Conservation (phyloP, 352 stramenopile genomes). For the Thalassiosira hispida region DNA sequence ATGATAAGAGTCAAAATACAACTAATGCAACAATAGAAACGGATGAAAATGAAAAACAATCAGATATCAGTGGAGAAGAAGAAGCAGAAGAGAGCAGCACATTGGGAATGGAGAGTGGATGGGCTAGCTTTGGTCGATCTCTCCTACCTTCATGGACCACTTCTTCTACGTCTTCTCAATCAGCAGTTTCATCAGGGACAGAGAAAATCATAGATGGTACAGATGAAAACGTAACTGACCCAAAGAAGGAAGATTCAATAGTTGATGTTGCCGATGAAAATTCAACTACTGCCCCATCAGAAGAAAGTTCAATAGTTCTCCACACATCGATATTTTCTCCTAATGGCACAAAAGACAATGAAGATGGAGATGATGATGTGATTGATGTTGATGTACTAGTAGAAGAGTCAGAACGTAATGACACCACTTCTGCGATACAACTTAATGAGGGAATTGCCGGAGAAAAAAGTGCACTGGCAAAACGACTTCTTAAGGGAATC, state of each 20-base stretch:
- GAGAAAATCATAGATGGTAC: not conserved
- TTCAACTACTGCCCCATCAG: not conserved
- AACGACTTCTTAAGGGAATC: slow-evolving; percentile 8
- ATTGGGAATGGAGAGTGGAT: slow-evolving; percentile 48
- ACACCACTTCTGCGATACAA: not conserved
- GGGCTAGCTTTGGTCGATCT: slow-evolving; percentile 32
- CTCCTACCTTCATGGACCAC: slow-evolving; percentile 24
- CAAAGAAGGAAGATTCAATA: not conserved
- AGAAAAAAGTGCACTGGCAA: slow-evolving; percentile 14
- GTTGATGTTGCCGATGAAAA: slow-evolving; percentile 7
- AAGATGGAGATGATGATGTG: not conserved
- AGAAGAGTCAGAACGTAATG: not conserved
- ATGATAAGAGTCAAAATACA: slow-evolving; percentile 3
- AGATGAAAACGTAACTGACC: not conserved
- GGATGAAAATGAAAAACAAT: not conserved
- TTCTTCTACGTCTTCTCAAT: not conserved
- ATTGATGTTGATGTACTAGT: slow-evolving; percentile 14
- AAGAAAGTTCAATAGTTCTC: slow-evolving; percentile 16
- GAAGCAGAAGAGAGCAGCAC: slow-evolving; percentile 9
- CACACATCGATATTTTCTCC: slow-evolving; percentile 14
- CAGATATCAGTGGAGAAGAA: not conserved
- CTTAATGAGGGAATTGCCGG: not conserved
- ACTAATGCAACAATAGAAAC: slow-evolving; percentile 12
- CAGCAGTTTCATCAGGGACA: not conserved
- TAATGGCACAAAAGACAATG: not conserved